Conservation (phyloP, 768 basidiomycete species). For the Tricholoma saponaceum region DNA sequence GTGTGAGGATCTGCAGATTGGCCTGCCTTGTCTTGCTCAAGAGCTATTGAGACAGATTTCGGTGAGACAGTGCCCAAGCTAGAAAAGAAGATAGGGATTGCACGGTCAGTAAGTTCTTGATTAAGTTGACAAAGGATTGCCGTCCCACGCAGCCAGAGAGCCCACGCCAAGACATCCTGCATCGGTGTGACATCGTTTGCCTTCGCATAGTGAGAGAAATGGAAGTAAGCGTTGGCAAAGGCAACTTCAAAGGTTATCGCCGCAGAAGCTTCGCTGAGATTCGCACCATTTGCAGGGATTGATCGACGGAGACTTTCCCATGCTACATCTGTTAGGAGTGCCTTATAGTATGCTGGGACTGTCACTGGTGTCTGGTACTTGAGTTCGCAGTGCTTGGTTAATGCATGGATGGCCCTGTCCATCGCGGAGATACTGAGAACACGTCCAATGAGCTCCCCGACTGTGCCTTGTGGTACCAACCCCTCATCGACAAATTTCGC, state of each 20-base stretch:
- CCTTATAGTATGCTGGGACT: neutral
- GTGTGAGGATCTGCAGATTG: neutral
- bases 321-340: neutral
- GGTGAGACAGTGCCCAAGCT: neutral
- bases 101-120: slow-evolving; percentile 12
- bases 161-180: slow-evolving; percentile 2
- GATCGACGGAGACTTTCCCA: neutral
- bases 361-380: neutral
- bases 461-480: slow-evolving; percentile 13
- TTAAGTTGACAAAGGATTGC: slow-evolving; percentile 10
- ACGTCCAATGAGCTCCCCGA: slow-evolving; percentile 18
- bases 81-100: neutral
- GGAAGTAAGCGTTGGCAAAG: neutral
- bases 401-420: slow-evolving; percentile 12
- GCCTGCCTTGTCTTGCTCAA: neutral
- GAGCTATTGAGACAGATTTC: neutral
- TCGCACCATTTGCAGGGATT: neutral
- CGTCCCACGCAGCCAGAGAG: slow-evolving; percentile 12
- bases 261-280: neutral
- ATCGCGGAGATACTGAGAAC: slow-evolving; percentile 14
- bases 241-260: neutral
- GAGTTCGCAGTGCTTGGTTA: neutral
- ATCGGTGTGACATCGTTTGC: neutral
- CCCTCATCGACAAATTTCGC: slow-evolving; percentile 10
- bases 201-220: neutral